These are phyloP conservation scores for Paramyrothecium roridum DNA, from an alignment of 2,329 filamentous ascomycete species.

Conservation along the genomic window DNA sequence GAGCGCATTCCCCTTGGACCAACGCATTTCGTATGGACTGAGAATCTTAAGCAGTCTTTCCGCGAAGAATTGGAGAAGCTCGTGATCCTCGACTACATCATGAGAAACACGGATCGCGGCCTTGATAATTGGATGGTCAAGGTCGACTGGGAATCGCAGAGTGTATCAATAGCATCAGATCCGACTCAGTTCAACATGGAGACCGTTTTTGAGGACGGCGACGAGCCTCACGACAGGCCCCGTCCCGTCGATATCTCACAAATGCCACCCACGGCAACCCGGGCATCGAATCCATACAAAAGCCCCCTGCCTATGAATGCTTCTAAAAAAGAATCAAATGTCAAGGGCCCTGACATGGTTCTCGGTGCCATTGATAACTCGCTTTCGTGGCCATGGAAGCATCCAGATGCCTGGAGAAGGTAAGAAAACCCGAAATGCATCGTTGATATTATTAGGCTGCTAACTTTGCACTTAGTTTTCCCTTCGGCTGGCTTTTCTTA, in stretches of 20 bases:
- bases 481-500: conserved; percentile 97
- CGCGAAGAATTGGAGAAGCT: conserved; percentile 94
- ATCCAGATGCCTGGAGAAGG: conserved; percentile 82
- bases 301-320: conserved; percentile 83
- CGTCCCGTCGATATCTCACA: conserved; percentile 57
- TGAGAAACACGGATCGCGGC: conserved; percentile 96
- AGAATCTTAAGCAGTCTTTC: conserved; percentile 83
- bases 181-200: conserved; percentile 67
- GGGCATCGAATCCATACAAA: conserved; percentile 64
- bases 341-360: conserved; percentile 57
- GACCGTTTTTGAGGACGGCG: conserved; percentile 31
- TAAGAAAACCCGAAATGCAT: conserved; percentile 19
- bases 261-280: conserved; percentile 34
- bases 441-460: conserved; percentile 10
- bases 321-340: conserved; percentile 42
- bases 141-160: conserved; percentile 79
- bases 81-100: conserved; percentile 97
- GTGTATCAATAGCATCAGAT: conserved; percentile 83
- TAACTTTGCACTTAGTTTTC: conserved; percentile 64
- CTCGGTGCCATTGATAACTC: conserved; percentile 97
- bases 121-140: conserved; percentile 99
- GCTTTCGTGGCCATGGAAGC: conserved; percentile 98
- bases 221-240: conserved; percentile 53
- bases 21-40: conserved; percentile 78
- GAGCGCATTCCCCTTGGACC: conserved; percentile 50